Evolutionary conservation across 2,329 filamentous ascomycete genomes (phyloP).

Genomic region (Curvularia eragrostidis): DNA sequence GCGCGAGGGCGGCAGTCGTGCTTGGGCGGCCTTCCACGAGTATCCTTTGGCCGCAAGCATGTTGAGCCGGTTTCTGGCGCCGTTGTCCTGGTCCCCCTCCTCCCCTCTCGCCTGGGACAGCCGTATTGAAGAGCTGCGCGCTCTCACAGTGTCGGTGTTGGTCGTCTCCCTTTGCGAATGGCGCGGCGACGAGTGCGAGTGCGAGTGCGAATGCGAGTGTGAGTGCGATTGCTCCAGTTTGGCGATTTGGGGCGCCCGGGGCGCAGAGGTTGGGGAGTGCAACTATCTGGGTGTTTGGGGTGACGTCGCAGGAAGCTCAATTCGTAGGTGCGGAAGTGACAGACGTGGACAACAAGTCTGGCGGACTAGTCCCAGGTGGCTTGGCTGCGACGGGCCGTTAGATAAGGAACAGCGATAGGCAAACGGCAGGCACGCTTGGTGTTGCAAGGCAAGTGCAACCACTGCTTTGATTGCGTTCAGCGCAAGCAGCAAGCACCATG

Average conservation of each 20-base stretch:
- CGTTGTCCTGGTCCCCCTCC: slow-evolving; percentile 30
- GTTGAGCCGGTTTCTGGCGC: slow-evolving; percentile 26
- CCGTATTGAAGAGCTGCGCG: slow-evolving; percentile 40
- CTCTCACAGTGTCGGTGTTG: slow-evolving; percentile 37
- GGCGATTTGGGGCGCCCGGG: slow-evolving; percentile 22
- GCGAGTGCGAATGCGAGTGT: slow-evolving; percentile 4
- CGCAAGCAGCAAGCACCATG: slow-evolving; percentile 17
- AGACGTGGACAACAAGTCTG: slow-evolving; percentile 3
- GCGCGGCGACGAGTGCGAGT: slow-evolving; percentile 30
- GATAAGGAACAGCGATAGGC: slow-evolving; percentile 7
- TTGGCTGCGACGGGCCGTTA: not conserved
- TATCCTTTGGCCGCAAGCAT: slow-evolving; percentile 94
- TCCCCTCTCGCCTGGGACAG: slow-evolving; percentile 42
- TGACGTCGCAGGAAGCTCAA: slow-evolving; percentile 14
- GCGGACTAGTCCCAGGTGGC: not conserved
- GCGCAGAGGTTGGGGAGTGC: slow-evolving; percentile 12
- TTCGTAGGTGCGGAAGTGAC: slow-evolving; percentile 13
- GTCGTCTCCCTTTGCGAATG: slow-evolving; percentile 41
- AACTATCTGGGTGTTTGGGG: slow-evolving; percentile 6
- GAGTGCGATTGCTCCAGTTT: slow-evolving; percentile 40
- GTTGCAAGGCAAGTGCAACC: slow-evolving; percentile 8
- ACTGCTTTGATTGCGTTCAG: slow-evolving; percentile 4
- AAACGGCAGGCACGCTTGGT: slow-evolving; percentile 11
- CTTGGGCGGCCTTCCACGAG: slow-evolving; percentile 87
- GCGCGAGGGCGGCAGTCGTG: slow-evolving; percentile 77